phyloP scores from a whole-genome alignment of 2,329 filamentous ascomycete species.

The Hypoxylon sp. region DNA sequence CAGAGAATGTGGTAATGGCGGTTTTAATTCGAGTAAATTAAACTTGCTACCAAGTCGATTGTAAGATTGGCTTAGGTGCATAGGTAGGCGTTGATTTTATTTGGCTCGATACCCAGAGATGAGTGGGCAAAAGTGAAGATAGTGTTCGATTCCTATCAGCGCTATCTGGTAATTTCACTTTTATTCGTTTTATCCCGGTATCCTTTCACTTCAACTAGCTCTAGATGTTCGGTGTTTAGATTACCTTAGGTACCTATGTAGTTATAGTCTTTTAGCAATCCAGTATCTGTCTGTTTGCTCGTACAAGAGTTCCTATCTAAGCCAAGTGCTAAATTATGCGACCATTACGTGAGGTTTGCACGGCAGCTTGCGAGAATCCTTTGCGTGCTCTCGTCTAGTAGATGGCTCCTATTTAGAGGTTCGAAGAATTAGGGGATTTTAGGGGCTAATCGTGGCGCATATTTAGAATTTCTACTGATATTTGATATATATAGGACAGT shows the following conservation, averaged over 20 bases:
- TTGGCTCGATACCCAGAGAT: neutral
- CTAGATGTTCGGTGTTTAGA: neutral
- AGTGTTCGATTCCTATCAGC: no score
- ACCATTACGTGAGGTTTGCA: neutral
- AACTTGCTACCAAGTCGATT: neutral
- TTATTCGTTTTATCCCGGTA: no score
- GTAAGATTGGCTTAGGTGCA: neutral
- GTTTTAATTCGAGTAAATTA: neutral
- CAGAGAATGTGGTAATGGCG: constrained; percentile 27
- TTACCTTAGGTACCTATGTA: no score
- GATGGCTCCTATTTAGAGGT: neutral
- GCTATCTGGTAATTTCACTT: no score
- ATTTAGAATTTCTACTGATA: neutral
- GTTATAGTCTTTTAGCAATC: neutral
- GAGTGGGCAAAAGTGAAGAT: no score
- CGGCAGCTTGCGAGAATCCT: neutral
- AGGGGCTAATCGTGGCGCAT: neutral
- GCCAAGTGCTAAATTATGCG: neutral
- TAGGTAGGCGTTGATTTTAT: neutral
- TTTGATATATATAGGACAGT: neutral
- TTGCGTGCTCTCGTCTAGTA: neutral
- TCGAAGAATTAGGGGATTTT: neutral
- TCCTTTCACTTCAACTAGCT: neutral
- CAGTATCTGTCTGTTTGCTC: neutral
- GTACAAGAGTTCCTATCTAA: neutral